Percentiles rank a stretch among this genome's conserved stretches.
Conservation (phyloP, 306 rosid genomes). For the Luffa acutangula region DNA sequence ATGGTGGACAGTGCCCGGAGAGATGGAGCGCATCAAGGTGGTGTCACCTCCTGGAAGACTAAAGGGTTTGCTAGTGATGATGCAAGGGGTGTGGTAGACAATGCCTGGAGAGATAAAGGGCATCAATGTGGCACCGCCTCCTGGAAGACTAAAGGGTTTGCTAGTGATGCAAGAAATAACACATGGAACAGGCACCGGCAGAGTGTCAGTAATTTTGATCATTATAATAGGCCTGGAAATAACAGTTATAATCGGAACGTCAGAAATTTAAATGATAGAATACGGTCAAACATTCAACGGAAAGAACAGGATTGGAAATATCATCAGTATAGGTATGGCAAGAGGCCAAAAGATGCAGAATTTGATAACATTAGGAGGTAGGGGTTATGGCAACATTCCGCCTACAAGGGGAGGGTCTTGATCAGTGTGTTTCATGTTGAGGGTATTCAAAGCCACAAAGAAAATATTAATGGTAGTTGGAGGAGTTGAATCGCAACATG, state of each 20-base stretch:
- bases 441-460: constrained; percentile 30
- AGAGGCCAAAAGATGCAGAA: constrained; percentile 26
- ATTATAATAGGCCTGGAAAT: constrained; percentile 23
- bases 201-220: constrained; percentile 16
- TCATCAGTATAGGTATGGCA: constrained; percentile 12
- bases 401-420: constrained; percentile 22
- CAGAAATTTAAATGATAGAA: constrained; percentile 23
- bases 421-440: constrained; percentile 12
- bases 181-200: constrained; percentile 30
- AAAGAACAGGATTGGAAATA: constrained; percentile 31
- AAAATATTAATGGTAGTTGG: constrained; percentile 26
- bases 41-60: constrained; percentile 12
- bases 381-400: constrained; percentile 22
- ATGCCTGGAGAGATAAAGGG: constrained; percentile 20
- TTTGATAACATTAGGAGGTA: constrained; percentile 19
- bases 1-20: constrained; percentile 27
- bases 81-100: constrained; percentile 17
- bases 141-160: constrained; percentile 19
- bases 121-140: neutral
- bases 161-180: constrained; percentile 15
- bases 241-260: constrained; percentile 17
- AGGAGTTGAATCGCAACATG: constrained; percentile 13
- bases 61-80: constrained; percentile 11
- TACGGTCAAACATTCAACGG: constrained; percentile 22
- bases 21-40: neutral